A percentile compares a stretch with the other conserved stretches of the same genome.
phyloP scores from a whole-genome alignment of 495 filamentous ascomycete genomes.

The Bryoglossum gracile region DNA sequence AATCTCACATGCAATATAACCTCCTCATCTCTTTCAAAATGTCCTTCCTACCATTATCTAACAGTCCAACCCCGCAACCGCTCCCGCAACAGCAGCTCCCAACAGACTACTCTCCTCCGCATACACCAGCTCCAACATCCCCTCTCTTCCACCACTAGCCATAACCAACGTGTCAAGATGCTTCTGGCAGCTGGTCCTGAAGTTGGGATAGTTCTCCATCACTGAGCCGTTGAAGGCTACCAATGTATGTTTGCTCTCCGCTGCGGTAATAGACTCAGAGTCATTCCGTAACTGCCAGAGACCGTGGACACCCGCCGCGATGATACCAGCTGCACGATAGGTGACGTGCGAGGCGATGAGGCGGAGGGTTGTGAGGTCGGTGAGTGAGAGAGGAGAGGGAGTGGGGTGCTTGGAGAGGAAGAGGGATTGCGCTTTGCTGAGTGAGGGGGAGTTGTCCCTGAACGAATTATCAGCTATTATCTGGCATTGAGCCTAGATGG shows the following conservation, averaged over 20 bases:
- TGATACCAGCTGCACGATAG: slow-evolving; percentile 52
- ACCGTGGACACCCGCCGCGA: slow-evolving; percentile 55
- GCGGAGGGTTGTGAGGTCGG: slow-evolving; percentile 48
- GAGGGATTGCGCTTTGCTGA: slow-evolving; percentile 8
- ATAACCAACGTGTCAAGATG: slow-evolving; percentile 43
- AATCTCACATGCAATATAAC: no score
- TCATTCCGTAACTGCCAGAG: slow-evolving; percentile 51
- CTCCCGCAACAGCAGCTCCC: slow-evolving; percentile 52
- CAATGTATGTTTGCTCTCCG: slow-evolving; percentile 25
- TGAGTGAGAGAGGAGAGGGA: slow-evolving; percentile 34
- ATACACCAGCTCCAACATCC: slow-evolving; percentile 42
- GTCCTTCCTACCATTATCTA: no score
- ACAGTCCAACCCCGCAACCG: slow-evolving; percentile 42
- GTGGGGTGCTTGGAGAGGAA: slow-evolving; percentile 22
- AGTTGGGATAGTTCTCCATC: slow-evolving; percentile 56
- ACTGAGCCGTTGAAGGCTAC: slow-evolving; percentile 60
- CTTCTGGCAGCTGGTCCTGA: slow-evolving; percentile 39
- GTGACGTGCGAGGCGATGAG: slow-evolving; percentile 48
- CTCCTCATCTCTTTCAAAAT: no score
- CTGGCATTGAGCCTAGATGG: background rate
- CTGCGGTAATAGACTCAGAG: slow-evolving; percentile 30
- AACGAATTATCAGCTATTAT: background rate
- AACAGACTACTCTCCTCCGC: slow-evolving; percentile 55
- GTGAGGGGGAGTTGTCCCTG: no score
- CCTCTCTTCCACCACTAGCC: slow-evolving; percentile 21